Conservation (phyloP, 345 rosid genomes). For the Eucalyptus dawsonii region DNA sequence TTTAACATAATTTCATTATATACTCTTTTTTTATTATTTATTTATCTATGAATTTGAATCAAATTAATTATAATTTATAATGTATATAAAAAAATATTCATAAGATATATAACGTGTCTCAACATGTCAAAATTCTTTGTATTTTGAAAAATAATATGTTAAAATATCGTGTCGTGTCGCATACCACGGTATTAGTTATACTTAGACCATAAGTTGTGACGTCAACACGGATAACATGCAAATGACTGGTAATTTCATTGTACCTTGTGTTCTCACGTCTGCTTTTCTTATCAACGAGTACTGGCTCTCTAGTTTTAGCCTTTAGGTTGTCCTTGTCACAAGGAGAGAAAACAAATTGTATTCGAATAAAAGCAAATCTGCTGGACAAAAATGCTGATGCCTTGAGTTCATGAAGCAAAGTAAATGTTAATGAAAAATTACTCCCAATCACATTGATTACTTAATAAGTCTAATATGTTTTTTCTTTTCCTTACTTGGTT, state of each 20-base stretch:
- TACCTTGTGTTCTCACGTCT: neutral
- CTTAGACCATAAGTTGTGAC: neutral
- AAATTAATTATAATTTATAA: too few relatives aligned
- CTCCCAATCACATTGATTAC: neutral
- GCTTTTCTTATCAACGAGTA: neutral
- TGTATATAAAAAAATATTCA: too few relatives aligned
- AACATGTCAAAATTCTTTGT: too few relatives aligned
- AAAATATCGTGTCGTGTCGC: fast-evolving
- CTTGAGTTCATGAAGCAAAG: neutral
- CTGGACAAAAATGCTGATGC: neutral
- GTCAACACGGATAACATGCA: neutral
- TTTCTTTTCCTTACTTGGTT: neutral
- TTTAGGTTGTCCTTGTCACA: neutral
- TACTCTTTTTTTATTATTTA: too few relatives aligned
- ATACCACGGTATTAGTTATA: too few relatives aligned
- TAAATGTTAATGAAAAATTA: neutral
- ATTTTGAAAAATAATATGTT: too few relatives aligned
- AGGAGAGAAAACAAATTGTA: neutral
- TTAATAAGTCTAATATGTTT: neutral
- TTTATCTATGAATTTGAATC: too few relatives aligned
- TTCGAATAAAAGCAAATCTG: neutral
- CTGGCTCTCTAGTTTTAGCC: neutral
- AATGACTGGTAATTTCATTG: too few relatives aligned
- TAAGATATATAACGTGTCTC: too few relatives aligned
- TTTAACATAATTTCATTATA: too few relatives aligned